phyloP scores from a whole-genome alignment of 2,329 filamentous ascomycete genomes.

The Decorospora gaudefroyi region DNA sequence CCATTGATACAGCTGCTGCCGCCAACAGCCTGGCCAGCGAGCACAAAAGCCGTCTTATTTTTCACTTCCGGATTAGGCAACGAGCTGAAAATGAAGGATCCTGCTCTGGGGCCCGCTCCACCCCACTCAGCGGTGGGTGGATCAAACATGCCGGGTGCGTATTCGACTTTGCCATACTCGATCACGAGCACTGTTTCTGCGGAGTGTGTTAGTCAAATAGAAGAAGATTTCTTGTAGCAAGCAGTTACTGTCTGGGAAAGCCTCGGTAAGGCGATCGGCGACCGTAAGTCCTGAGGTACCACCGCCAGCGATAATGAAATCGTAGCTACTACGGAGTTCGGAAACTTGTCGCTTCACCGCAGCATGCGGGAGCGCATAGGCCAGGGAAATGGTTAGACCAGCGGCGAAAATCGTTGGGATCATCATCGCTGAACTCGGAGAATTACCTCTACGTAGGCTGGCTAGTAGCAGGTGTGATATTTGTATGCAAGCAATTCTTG shows the following conservation, averaged over 20 bases:
- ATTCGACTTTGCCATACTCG: slow-evolving; percentile 12
- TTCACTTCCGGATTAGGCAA: slow-evolving; percentile 9
- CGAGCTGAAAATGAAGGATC: slow-evolving; percentile 6
- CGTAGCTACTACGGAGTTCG: slow-evolving; percentile 11
- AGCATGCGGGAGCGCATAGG: slow-evolving; percentile 1
- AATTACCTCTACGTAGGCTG: background rate
- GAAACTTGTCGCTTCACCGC: slow-evolving; percentile 2
- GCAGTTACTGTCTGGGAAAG: slow-evolving; percentile 4
- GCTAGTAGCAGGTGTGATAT: background rate
- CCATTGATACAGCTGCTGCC: slow-evolving; percentile 20
- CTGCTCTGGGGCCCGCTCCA: background rate
- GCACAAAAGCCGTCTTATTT: background rate
- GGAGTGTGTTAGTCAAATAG: background rate
- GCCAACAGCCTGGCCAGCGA: slow-evolving; percentile 15
- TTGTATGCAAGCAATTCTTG: background rate
- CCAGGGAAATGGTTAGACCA: background rate
- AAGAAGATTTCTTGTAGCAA: no score
- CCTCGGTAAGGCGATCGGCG: slow-evolving; percentile 21
- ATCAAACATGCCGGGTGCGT: slow-evolving; percentile 1
- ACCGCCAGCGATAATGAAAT: slow-evolving; percentile 24
- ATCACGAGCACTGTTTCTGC: slow-evolving; percentile 11
- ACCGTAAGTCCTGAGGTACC: slow-evolving; percentile 23
- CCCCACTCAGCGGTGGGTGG: slow-evolving; percentile 3
- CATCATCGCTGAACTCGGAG: background rate
- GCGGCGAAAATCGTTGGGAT: background rate